Evolutionary conservation across 305 asterid genomes (phyloP).

Genomic region (Solanum chacoense): DNA sequence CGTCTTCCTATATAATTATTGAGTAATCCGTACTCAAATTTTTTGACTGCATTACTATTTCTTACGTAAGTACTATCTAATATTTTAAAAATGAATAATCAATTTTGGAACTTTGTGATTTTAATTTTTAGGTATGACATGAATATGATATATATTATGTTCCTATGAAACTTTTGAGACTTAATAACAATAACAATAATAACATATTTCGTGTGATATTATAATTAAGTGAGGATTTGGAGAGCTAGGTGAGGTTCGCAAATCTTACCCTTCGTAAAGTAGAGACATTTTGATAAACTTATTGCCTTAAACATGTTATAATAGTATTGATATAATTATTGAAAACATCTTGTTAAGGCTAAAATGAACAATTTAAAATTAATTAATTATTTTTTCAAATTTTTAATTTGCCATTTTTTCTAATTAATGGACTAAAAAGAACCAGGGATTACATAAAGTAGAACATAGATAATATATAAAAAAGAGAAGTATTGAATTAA

Average conservation of each 20-base stretch:
- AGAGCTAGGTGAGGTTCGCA: background rate
- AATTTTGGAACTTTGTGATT: background rate
- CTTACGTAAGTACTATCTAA: background rate
- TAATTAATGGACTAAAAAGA: background rate
- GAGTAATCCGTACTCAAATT: background rate
- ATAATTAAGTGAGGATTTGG: no score
- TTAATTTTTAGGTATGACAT: background rate
- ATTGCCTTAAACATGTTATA: background rate
- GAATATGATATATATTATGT: background rate
- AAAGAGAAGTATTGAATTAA: no score
- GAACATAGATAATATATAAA: background rate
- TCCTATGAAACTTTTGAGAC: background rate
- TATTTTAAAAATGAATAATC: background rate
- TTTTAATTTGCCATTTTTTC: background rate
- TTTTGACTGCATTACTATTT: background rate
- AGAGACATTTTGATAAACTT: background rate
- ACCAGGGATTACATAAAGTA: background rate
- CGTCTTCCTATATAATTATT: background rate
- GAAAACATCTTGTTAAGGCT: background rate
- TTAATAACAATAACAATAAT: no score
- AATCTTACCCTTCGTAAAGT: background rate
- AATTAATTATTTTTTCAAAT: background rate
- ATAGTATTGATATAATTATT: no score
- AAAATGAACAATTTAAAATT: background rate
- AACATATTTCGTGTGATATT: background rate